Evolutionary conservation across 2,329 filamentous ascomycete genomes (phyloP).

Genomic region (Cytospora chrysosperma): DNA sequence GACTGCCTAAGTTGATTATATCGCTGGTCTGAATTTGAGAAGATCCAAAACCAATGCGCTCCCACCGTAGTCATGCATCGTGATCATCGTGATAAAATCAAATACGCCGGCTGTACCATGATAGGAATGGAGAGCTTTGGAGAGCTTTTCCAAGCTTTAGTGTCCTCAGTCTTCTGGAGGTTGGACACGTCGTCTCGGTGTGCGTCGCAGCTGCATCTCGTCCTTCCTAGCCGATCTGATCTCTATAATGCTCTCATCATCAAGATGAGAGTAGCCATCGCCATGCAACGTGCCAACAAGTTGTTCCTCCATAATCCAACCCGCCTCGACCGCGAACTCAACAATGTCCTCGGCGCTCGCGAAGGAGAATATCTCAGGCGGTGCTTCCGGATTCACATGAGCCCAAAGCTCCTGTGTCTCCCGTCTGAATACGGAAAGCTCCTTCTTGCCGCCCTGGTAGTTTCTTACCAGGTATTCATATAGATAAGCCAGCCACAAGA

Average conservation of each 20-base stretch:
- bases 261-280: constrained; percentile 22
- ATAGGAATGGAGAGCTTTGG: background rate
- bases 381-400: constrained; percentile 53
- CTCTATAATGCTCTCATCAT: constrained; percentile 26
- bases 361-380: constrained; percentile 48
- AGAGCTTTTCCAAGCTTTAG: no score
- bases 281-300: constrained; percentile 33
- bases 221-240: constrained; percentile 11
- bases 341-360: constrained; percentile 56
- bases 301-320: constrained; percentile 56
- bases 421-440: constrained; percentile 46
- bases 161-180: constrained; percentile 2
- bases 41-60: background rate
- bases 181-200: constrained; percentile 22
- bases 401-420: constrained; percentile 53
- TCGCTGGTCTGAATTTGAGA: constrained; percentile 9
- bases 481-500: constrained; percentile 63
- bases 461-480: constrained; percentile 52
- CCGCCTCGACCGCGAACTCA: constrained; percentile 55
- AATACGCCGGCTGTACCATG: background rate
- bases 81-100: background rate
- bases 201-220: constrained; percentile 21
- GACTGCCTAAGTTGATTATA: background rate
- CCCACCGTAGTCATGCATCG: background rate
- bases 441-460: constrained; percentile 48